Conservation (phyloP, 2,329 filamentous ascomycete genomes). For the Aspergillus sp. region DNA sequence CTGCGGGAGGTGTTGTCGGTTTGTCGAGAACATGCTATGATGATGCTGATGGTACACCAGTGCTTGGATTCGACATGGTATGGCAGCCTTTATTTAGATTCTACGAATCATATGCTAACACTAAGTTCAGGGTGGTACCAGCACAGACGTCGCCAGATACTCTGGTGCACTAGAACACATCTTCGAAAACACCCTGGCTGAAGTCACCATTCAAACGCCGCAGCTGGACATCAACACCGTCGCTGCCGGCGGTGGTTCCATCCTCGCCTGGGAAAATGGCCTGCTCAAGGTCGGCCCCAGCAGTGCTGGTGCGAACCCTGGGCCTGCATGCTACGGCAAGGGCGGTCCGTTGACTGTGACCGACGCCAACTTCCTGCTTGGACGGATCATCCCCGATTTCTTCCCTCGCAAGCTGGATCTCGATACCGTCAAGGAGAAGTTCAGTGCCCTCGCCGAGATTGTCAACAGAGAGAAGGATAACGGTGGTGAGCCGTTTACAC, state of each 20-base stretch:
- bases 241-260: conserved; percentile 74
- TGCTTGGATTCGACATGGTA: conserved; percentile 87
- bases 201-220: conserved; percentile 90
- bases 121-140: conserved; percentile 71
- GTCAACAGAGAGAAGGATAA: conserved; percentile 56
- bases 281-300: conserved; percentile 92
- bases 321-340: conserved; percentile 93
- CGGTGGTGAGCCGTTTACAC: conserved; percentile 16
- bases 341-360: conserved; percentile 89
- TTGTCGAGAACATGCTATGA: conserved; percentile 18
- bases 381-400: conserved; percentile 84
- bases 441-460: conserved; percentile 71
- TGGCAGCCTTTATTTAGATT: not conserved
- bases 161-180: conserved; percentile 92
- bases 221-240: conserved; percentile 96
- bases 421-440: conserved; percentile 70
- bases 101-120: not conserved
- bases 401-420: conserved; percentile 86
- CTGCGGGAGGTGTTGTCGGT: conserved; percentile 17
- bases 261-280: conserved; percentile 84
- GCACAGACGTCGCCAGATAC: conserved; percentile 85
- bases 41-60: conserved; percentile 58
- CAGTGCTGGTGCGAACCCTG: conserved; percentile 87
- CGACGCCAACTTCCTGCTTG: conserved; percentile 87
- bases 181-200: conserved; percentile 90